Percentiles rank a stretch among this genome's conserved stretches.
phyloP scores from a whole-genome alignment of 2,329 filamentous ascomycete species.

The Bretziella fagacearum region DNA sequence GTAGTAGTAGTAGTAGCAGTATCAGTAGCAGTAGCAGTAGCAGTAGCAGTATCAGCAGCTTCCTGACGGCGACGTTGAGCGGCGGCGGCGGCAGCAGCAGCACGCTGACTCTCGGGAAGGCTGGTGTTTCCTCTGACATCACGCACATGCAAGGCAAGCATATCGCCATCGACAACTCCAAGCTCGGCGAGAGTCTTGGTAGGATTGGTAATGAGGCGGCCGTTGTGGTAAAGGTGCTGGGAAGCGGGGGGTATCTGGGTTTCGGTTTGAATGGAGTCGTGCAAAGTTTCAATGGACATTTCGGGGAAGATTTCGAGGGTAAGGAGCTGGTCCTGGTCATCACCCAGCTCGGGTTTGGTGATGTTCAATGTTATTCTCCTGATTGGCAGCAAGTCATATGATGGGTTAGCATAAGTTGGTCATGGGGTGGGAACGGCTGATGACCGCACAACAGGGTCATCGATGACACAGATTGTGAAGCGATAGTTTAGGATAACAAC shows the following conservation, averaged over 20 bases:
- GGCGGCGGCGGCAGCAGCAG: slow-evolving; percentile 17
- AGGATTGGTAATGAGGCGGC: slow-evolving; percentile 60
- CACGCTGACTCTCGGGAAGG: slow-evolving; percentile 20
- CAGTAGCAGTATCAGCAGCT: no score
- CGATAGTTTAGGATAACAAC: no score
- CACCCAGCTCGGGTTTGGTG: slow-evolving; percentile 49
- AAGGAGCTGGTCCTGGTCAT: slow-evolving; percentile 54
- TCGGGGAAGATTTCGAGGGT: slow-evolving; percentile 67
- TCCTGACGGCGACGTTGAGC: slow-evolving; percentile 20
- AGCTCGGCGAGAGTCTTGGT: slow-evolving; percentile 66
- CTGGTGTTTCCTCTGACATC: slow-evolving; percentile 34
- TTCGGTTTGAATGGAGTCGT: slow-evolving; percentile 76
- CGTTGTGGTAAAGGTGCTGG: slow-evolving; percentile 84
- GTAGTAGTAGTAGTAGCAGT: no score
- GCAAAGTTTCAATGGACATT: slow-evolving; percentile 71
- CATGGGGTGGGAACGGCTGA: no score
- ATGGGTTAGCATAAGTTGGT: no score
- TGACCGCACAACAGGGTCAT: no score
- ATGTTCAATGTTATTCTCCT: slow-evolving; percentile 85
- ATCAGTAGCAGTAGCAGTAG: no score
- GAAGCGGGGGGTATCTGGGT: slow-evolving; percentile 51
- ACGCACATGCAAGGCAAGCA: slow-evolving; percentile 73
- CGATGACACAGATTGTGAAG: no score
- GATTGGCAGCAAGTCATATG: not conserved
- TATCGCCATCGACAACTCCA: slow-evolving; percentile 71